These are phyloP conservation scores for Saururus chinensis DNA, from an alignment of 164 flowering plant genomes.

Conservation along the genomic window DNA sequence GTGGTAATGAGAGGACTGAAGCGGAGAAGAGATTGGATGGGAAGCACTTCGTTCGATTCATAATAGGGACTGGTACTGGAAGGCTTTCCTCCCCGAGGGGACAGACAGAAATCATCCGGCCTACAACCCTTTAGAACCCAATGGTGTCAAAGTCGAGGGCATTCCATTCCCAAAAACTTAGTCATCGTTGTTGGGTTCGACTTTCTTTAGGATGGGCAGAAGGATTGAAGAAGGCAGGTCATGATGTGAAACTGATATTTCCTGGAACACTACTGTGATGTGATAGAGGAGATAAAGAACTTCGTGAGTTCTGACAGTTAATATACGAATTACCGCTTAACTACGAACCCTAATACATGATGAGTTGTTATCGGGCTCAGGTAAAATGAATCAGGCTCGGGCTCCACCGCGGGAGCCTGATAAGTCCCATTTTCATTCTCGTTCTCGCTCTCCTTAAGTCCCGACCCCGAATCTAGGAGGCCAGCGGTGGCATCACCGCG, in stretches of 20 bases:
- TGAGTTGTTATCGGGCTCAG: no score
- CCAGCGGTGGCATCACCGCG: no score
- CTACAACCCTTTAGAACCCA: constrained; percentile 73
- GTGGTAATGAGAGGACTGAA: constrained; percentile 63
- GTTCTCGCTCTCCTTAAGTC: no score
- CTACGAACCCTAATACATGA: constrained; percentile 15
- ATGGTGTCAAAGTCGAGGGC: constrained; percentile 40
- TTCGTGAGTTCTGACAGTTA: constrained; percentile 49
- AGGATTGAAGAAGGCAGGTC: constrained; percentile 56
- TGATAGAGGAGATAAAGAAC: constrained; percentile 63
- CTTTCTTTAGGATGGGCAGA: constrained; percentile 78
- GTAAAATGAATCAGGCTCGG: no score
- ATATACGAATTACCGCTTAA: constrained; percentile 20
- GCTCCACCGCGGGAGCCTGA: no score
- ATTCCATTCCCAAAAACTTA: constrained; percentile 56
- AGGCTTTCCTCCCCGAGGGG: constrained; percentile 76
- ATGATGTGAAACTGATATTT: constrained; percentile 55
- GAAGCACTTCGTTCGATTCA: constrained; percentile 55
- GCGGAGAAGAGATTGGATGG: constrained; percentile 68
- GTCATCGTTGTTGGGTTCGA: constrained; percentile 77
- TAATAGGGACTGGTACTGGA: constrained; percentile 85
- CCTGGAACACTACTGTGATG: constrained; percentile 53
- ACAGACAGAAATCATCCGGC: constrained; percentile 69
- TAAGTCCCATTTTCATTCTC: no score
- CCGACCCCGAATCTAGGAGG: no score